Evolutionary conservation across 179 eudicot genomes (phyloP), one percentile per base, ranked within the genome.

Genomic region (Corrigiola litoralis): DNA sequence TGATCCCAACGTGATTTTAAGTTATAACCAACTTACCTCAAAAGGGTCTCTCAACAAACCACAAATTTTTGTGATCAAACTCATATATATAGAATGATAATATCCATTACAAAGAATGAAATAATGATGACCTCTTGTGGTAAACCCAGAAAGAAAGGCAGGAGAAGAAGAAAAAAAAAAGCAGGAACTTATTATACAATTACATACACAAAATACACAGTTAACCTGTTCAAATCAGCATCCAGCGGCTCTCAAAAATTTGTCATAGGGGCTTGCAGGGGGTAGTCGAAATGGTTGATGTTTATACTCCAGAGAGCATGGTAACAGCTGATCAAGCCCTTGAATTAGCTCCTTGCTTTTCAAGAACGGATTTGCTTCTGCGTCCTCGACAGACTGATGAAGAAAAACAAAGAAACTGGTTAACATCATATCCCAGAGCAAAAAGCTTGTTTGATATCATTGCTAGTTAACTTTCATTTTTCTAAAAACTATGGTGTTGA

Each of bases 251-350:
- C 46, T 70, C 71, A 75, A 53, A 70, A 75, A 75, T 58, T 70
- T 75, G 70, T 75, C 79, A 14, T 75, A 75, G 14, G 79, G 79
- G 41, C 79, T 75, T 45, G 79, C 79, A 45, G 79, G 79, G 23
- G 79, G 79, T 45, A 75, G 28, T 25, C 75, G 75, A 34, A 75
- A 75, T 34, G 75, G 38, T 63, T 45, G 79, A 44, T 65, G 65
- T 31, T 67, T 71, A 25, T 69, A 60, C 52, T 75, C 79, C 20
- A 75, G 27, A 33, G 79, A 70, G 68, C 79, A 75, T 18, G 75
- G 75, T 42, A 25, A 59, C 50, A 65, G 4, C 45, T 67, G 67
- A 59, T 70, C 71, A 60, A 16, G 37, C 45, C 60, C 58, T 51
- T 56, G 71, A 20, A 69, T 53, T 3, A 67, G 52, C 46, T 69